Conservation (phyloP, 2,329 filamentous ascomycete species). For the Penicillium sp. region DNA sequence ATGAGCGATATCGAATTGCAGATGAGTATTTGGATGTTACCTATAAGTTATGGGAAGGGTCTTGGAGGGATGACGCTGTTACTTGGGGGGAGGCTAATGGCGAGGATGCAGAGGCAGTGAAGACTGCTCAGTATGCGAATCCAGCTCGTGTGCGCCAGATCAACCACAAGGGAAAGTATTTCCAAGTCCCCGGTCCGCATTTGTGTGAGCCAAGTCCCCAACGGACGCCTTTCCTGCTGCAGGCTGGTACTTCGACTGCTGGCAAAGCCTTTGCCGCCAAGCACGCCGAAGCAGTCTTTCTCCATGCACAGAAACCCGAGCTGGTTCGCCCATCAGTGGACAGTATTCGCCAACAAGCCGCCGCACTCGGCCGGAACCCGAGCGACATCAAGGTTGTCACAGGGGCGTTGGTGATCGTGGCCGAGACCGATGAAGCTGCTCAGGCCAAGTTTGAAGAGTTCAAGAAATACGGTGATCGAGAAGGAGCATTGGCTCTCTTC, state of each 20-base stretch:
- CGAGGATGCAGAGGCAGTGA: slow-evolving; percentile 7
- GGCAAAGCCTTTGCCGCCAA: slow-evolving; percentile 52
- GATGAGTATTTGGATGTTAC: slow-evolving; percentile 54
- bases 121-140: slow-evolving; percentile 35
- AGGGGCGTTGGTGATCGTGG: slow-evolving; percentile 50
- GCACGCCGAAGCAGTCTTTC: slow-evolving; percentile 52
- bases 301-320: slow-evolving; percentile 50
- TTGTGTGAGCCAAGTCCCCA: slow-evolving; percentile 52
- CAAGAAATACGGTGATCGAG: slow-evolving; percentile 49
- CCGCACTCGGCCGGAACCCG: slow-evolving; percentile 45
- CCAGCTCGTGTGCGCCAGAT: slow-evolving; percentile 43
- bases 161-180: slow-evolving; percentile 47
- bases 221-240: slow-evolving; percentile 53
- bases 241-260: slow-evolving; percentile 52
- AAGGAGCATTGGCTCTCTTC: slow-evolving; percentile 51
- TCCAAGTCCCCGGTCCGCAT: slow-evolving; percentile 50
- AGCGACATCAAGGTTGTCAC: slow-evolving; percentile 50
- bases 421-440: slow-evolving; percentile 50
- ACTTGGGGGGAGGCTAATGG: slow-evolving; percentile 26
- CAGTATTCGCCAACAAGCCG: slow-evolving; percentile 46
- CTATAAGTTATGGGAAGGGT: slow-evolving; percentile 58
- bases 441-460: slow-evolving; percentile 49
- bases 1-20: slow-evolving; percentile 54
- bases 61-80: slow-evolving; percentile 52
- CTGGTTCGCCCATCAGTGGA: slow-evolving; percentile 49